These are phyloP conservation scores for Antarctomyces pellizariae DNA, from an alignment of 495 filamentous ascomycete species.

Conservation along the genomic window DNA sequence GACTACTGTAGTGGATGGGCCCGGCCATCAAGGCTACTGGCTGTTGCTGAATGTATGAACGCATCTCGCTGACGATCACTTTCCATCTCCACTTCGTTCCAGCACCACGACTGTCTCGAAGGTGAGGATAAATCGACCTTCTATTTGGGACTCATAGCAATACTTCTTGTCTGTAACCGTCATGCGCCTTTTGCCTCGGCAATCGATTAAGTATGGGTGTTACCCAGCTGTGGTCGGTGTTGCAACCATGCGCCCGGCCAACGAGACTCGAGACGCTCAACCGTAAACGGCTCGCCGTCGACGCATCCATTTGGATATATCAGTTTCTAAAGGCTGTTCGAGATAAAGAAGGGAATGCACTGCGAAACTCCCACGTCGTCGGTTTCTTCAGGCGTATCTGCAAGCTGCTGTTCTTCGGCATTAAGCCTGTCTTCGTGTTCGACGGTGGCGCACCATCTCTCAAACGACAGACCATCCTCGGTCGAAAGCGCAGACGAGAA, in stretches of 20 bases:
- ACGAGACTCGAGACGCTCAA: constrained; percentile 92
- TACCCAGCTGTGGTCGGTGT: constrained; percentile 84
- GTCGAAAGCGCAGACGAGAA: constrained; percentile 56
- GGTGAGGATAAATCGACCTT: no score
- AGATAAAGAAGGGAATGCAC: constrained; percentile 91
- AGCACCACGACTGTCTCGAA: no score
- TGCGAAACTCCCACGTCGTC: constrained; percentile 84
- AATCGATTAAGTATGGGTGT: no score
- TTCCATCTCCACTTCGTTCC: no score
- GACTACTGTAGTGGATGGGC: no score
- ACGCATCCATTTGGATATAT: constrained; percentile 98
- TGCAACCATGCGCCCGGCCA: constrained; percentile 73
- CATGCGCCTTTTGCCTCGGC: no score
- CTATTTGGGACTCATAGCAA: no score
- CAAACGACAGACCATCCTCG: constrained; percentile 75
- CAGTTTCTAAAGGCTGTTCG: constrained; percentile 97
- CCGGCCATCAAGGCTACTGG: no score
- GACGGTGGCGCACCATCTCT: constrained; percentile 82
- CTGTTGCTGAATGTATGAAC: no score
- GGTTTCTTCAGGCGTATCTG: constrained; percentile 97
- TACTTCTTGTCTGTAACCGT: no score
- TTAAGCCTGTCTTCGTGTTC: constrained; percentile 92
- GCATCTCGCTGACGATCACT: no score
- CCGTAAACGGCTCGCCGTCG: constrained; percentile 81
- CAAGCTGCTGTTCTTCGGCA: constrained; percentile 90